Conservation (phyloP, 108 stramenopile genomes). For the Heterococcus sp. region DNA sequence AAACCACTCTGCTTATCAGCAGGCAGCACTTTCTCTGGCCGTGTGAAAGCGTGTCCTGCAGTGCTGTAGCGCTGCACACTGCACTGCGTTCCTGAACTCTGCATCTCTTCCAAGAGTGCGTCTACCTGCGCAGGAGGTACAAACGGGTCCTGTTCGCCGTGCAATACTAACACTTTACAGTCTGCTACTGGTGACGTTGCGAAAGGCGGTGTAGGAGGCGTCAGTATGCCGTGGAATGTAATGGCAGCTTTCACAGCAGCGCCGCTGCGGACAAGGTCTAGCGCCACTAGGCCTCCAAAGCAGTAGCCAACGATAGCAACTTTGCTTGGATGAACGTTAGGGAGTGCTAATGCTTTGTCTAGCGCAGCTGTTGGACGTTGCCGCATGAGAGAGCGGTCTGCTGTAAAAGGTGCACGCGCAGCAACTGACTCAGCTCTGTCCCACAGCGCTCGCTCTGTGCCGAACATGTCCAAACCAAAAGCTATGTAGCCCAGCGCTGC, state of each 20-base stretch:
- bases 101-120: constrained; percentile 15
- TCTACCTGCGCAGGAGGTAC: constrained; percentile 37
- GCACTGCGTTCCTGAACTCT: constrained; percentile 1
- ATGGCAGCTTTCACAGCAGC: constrained; percentile 4
- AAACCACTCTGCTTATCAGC: constrained; percentile 13
- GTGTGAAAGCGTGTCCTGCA: constrained; percentile 32
- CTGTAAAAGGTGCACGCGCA: constrained; percentile 25
- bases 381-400: constrained; percentile 15
- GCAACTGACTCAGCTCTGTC: constrained; percentile 18
- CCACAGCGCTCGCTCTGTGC: constrained; percentile 30
- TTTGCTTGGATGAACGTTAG: constrained; percentile 3
- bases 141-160: constrained; percentile 18
- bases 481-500: constrained; percentile 34
- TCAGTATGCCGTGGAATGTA: constrained; percentile 30
- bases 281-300: constrained; percentile 28
- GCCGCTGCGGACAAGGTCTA: constrained; percentile 6
- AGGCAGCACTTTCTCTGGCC: constrained; percentile 17
- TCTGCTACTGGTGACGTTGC: too few relatives aligned
- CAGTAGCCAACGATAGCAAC: constrained; percentile 39
- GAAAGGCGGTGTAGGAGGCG: constrained; percentile 6
- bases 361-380: constrained; percentile 16
- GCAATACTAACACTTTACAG: constrained; percentile 21
- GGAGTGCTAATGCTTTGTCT: background rate
- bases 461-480: constrained; percentile 44
- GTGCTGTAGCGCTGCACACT: constrained; percentile 5